phyloP scores from a whole-genome alignment of 192 early-diverging fungal genomes.

The Coemansia sp. region DNA sequence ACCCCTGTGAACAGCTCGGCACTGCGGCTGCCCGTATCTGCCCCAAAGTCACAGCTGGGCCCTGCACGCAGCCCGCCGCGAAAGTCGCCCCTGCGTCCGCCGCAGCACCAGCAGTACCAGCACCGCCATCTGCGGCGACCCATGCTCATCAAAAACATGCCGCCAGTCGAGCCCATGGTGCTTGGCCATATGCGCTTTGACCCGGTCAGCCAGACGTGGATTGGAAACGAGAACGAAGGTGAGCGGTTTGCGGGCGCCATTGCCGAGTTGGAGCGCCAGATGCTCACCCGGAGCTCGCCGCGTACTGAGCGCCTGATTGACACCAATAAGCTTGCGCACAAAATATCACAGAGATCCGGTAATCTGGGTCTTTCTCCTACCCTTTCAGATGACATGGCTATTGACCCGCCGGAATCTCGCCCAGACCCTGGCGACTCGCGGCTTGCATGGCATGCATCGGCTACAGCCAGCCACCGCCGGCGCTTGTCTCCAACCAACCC shows the following conservation, averaged over 20 bases:
- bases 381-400: conserved; percentile 26
- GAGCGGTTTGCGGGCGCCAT: conserved; percentile 41
- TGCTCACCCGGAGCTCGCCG: conserved; percentile 6
- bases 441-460: conserved; percentile 3
- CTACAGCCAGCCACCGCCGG: conserved; percentile 13
- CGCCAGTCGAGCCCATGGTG: conserved; percentile 34
- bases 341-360: conserved; percentile 40
- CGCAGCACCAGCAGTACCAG: conserved; percentile 11
- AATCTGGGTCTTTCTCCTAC: conserved; percentile 25
- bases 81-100: conserved; percentile 4
- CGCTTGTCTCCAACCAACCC: conserved; percentile 23
- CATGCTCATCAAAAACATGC: conserved; percentile 36
- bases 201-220: conserved; percentile 36
- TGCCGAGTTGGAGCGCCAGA: conserved; percentile 46
- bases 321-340: conserved; percentile 43
- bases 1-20: conserved; percentile 3
- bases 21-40: neutral
- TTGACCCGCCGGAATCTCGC: conserved; percentile 9
- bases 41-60: neutral
- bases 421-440: conserved; percentile 10
- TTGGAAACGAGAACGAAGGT: conserved; percentile 47
- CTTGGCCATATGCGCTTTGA: conserved; percentile 47
- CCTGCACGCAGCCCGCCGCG: neutral
- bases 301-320: conserved; percentile 35
- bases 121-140: conserved; percentile 20